These are phyloP conservation scores for Phytophthora macrochlamydospora DNA, from an alignment of 352 stramenopile genomes.

Conservation along the genomic window DNA sequence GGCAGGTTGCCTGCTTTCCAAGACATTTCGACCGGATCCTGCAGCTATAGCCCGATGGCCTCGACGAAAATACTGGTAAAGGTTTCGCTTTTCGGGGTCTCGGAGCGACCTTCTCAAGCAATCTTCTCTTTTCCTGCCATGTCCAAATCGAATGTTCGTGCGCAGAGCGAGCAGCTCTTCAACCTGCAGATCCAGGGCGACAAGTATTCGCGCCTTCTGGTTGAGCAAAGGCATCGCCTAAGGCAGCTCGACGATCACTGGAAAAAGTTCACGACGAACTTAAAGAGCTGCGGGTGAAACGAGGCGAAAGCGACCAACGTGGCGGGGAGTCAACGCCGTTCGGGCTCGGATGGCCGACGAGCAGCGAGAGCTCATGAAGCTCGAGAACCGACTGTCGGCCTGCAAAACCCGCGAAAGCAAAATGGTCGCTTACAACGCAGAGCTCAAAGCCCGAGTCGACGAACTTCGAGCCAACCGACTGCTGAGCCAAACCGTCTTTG, in stretches of 20 bases:
- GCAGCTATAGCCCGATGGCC: not conserved
- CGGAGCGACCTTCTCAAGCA: not conserved
- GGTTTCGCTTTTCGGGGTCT: constrained; percentile 20
- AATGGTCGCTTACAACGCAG: constrained; percentile 61
- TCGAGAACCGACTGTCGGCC: constrained; percentile 77
- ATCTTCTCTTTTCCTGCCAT: constrained; percentile 23
- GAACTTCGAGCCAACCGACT: constrained; percentile 66
- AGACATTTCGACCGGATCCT: constrained; percentile 16
- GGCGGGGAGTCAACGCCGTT: constrained; percentile 75
- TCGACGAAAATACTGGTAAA: constrained; percentile 24
- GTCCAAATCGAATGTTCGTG: constrained; percentile 67
- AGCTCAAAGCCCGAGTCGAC: constrained; percentile 61
- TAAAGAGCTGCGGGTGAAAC: constrained; percentile 65
- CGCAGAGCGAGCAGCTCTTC: constrained; percentile 83
- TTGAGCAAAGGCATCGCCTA: constrained; percentile 76
- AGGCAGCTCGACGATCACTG: constrained; percentile 72
- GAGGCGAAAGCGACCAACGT: constrained; percentile 73
- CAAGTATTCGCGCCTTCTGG: constrained; percentile 74
- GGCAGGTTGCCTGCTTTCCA: constrained; percentile 22
- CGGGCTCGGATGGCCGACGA: constrained; percentile 73
- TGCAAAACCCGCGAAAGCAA: constrained; percentile 81
- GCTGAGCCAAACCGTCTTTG: constrained; percentile 74
- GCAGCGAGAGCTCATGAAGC: constrained; percentile 77
- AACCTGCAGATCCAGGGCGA: constrained; percentile 82
- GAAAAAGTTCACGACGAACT: constrained; percentile 74